A percentile compares a stretch with the other conserved stretches of the same genome.
These are phyloP conservation scores for Colletotrichum agaves DNA, from an alignment of 2,329 filamentous ascomycete genomes.

Conservation along the genomic window DNA sequence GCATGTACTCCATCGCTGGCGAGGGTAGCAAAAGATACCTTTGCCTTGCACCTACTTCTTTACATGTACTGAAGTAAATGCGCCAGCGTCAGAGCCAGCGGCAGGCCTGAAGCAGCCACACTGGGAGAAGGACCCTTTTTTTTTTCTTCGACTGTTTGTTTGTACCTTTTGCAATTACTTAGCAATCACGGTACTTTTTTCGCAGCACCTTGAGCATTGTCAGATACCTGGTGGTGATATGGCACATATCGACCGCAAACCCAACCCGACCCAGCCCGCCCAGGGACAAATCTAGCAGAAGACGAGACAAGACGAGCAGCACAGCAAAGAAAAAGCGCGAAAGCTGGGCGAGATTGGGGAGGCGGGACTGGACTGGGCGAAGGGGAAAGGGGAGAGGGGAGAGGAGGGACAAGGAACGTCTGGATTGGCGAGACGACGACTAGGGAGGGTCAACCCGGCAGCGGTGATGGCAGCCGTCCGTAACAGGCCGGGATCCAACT, in stretches of 20 bases:
- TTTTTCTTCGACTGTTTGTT: not conserved
- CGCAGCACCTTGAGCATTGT: too few species aligned
- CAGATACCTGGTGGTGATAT: too few species aligned
- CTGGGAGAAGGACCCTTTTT: slow-evolving; percentile 11
- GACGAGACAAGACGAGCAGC: slow-evolving; percentile 18
- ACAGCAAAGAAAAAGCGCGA: slow-evolving; percentile 1
- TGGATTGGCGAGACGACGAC: slow-evolving; percentile 30
- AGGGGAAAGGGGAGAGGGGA: not conserved
- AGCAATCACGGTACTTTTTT: too few species aligned
- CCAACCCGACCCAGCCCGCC: not conserved
- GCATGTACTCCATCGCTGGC: slow-evolving; percentile 4
- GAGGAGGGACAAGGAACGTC: not conserved
- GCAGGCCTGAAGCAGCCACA: slow-evolving; percentile 1
- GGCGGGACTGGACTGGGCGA: not conserved
- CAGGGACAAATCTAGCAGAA: not conserved
- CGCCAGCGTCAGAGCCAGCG: slow-evolving; percentile 6
- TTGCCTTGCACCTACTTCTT: too few species aligned
- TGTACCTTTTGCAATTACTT: not conserved
- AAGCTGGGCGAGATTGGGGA: not conserved
- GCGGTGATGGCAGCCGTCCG: slow-evolving; percentile 28
- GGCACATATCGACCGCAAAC: not conserved
- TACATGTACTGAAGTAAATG: not conserved
- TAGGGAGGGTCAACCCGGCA: slow-evolving; percentile 24
- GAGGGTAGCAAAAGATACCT: slow-evolving; percentile 20
- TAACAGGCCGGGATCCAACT: slow-evolving; percentile 17